These are phyloP conservation scores for Suillus luteus DNA, from an alignment of 768 basidiomycete genomes.

Conservation along the genomic window DNA sequence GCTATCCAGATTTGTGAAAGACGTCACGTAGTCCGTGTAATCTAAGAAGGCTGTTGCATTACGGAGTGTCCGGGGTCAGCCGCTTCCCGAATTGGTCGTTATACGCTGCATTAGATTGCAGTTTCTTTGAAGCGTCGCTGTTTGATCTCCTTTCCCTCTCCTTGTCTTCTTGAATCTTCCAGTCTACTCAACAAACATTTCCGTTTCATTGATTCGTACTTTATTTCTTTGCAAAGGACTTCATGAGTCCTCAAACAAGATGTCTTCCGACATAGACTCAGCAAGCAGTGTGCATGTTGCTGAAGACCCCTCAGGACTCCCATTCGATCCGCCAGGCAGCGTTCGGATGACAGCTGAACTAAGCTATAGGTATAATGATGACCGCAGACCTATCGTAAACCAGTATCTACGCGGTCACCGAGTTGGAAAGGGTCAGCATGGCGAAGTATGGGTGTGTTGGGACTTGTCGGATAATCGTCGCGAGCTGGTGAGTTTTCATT, in stretches of 20 bases:
- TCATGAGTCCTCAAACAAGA: slow-evolving; percentile 33
- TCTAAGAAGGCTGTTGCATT: slow-evolving; percentile 13
- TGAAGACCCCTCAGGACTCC: slow-evolving; percentile 31
- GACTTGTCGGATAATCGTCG: slow-evolving; percentile 50
- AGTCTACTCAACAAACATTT: slow-evolving; percentile 26
- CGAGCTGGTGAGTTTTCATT: slow-evolving; percentile 43
- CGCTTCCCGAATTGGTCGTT: not conserved
- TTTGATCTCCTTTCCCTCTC: slow-evolving; percentile 23
- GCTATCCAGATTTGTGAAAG: slow-evolving; percentile 5
- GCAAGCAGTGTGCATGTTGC: slow-evolving; percentile 35
- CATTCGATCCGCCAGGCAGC: slow-evolving; percentile 42
- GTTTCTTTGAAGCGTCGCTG: slow-evolving; percentile 11
- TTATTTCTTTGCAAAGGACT: slow-evolving; percentile 17
- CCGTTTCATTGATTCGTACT: slow-evolving; percentile 13
- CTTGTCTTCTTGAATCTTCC: slow-evolving; percentile 24
- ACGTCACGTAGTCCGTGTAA: slow-evolving; percentile 20
- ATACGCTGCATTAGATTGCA: slow-evolving; percentile 9
- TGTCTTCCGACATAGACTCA: slow-evolving; percentile 27
- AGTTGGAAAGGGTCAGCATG: slow-evolving; percentile 89
- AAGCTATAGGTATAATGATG: slow-evolving; percentile 41
- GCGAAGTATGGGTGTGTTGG: slow-evolving; percentile 79
- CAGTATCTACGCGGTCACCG: slow-evolving; percentile 78
- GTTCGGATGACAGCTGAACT: slow-evolving; percentile 54
- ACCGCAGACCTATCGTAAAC: slow-evolving; percentile 64
- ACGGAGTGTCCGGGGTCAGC: slow-evolving; percentile 35